These are phyloP conservation scores for Akanthomyces uredinophilus DNA, from an alignment of 2,329 filamentous ascomycete genomes.

Conservation along the genomic window DNA sequence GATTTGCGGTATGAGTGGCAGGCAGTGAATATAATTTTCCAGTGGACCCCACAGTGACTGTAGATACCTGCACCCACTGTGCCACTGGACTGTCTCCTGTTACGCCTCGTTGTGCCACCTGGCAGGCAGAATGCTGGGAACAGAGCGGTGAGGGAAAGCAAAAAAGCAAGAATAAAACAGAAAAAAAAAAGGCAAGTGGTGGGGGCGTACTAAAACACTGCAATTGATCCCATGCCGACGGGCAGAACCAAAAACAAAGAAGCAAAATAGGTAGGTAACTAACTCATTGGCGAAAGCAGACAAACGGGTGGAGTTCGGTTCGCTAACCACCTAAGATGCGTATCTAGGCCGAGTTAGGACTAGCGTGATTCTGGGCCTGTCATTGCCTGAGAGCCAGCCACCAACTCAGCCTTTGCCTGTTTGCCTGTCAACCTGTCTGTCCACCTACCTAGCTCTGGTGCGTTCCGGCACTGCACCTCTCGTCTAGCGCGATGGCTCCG, in stretches of 20 bases:
- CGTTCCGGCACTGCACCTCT: too few species aligned
- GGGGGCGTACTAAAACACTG: too few species aligned
- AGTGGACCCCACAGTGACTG: not conserved
- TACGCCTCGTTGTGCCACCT: not conserved
- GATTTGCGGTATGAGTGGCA: not conserved
- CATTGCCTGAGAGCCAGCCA: too few species aligned
- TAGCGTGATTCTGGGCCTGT: slow-evolving; percentile 4
- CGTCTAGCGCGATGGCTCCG: too few species aligned
- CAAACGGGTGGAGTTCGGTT: not conserved
- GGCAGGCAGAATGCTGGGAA: not conserved
- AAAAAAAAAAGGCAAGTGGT: too few species aligned
- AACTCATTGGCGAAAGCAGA: too few species aligned
- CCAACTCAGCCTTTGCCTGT: not conserved
- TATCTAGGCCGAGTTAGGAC: slow-evolving; percentile 1
- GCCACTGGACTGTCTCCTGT: too few species aligned
- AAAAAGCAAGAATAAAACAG: too few species aligned
- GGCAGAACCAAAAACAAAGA: not conserved
- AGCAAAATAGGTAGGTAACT: not conserved
- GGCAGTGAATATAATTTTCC: slow-evolving; percentile 1
- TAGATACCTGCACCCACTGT: too few species aligned
- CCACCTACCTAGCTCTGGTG: not conserved
- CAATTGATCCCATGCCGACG: not conserved
- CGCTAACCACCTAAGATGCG: too few species aligned
- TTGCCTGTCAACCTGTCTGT: not conserved
- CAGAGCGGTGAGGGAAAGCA: not conserved